Conservation (phyloP, 352 stramenopile genomes). For the Lagenidium giganteum region DNA sequence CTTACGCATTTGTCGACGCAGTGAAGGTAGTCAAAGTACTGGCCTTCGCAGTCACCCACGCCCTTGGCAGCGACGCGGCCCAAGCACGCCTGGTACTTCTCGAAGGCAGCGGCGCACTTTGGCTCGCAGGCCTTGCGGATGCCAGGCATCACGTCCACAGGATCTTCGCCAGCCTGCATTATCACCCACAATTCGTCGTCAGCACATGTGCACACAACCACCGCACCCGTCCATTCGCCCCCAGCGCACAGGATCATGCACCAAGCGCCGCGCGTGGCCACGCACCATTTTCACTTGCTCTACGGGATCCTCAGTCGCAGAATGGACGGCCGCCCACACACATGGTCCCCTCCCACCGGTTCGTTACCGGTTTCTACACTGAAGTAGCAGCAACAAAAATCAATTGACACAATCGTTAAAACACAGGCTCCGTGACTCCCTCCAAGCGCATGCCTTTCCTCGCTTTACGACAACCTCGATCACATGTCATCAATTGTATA, state of each 20-base stretch:
- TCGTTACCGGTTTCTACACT: slow-evolving; percentile 13
- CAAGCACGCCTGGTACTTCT: slow-evolving; percentile 90
- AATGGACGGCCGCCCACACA: slow-evolving; percentile 43
- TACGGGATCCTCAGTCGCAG: slow-evolving; percentile 21
- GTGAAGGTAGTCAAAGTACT: slow-evolving; percentile 95
- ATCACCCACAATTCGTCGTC: slow-evolving; percentile 5
- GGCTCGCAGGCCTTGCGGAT: slow-evolving; percentile 91
- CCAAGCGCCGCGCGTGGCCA: neutral
- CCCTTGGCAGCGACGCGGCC: slow-evolving; percentile 89
- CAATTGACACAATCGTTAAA: slow-evolving; percentile 1
- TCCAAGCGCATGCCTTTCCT: too few species aligned
- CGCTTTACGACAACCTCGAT: too few species aligned
- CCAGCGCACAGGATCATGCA: too few species aligned
- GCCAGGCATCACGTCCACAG: slow-evolving; percentile 90
- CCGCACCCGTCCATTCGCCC: too few species aligned
- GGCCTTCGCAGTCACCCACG: slow-evolving; percentile 91
- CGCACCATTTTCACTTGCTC: slow-evolving; percentile 20
- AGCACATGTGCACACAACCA: too few species aligned
- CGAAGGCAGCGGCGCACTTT: slow-evolving; percentile 83
- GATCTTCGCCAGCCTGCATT: slow-evolving; percentile 75
- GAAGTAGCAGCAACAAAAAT: too few species aligned
- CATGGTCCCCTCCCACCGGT: too few species aligned
- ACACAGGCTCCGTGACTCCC: too few species aligned
- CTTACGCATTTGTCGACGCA: slow-evolving; percentile 95
- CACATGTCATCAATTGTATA: too few species aligned